Evolutionary conservation across 805 yeast species (phyloP).

Genomic region (Cyberlindnera japonica): DNA sequence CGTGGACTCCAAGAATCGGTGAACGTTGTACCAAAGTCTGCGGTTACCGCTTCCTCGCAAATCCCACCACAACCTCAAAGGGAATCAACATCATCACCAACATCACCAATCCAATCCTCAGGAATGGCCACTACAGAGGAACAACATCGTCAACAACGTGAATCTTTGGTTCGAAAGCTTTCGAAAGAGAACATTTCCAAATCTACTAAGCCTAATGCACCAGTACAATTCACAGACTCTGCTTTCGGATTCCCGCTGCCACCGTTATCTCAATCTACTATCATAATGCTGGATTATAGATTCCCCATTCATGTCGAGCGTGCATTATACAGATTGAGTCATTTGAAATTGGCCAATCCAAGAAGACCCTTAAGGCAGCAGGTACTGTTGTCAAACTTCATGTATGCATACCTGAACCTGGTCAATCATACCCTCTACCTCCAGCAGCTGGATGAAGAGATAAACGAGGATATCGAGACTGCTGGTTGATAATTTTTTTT

Average conservation of each 20-base stretch:
- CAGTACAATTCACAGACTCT: constrained; percentile 63
- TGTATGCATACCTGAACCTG: constrained; percentile 93
- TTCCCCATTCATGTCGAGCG: constrained; percentile 95
- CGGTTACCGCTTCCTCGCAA: not conserved
- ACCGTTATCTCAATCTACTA: constrained; percentile 70
- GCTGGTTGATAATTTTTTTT: not conserved
- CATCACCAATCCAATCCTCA: constrained; percentile 1
- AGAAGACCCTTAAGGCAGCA: constrained; percentile 89
- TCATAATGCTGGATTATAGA: constrained; percentile 78
- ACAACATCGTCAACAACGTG: constrained; percentile 22
- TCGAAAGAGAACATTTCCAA: constrained; percentile 34
- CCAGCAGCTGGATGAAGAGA: constrained; percentile 51
- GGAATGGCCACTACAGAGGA: constrained; percentile 10
- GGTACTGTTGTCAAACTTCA: constrained; percentile 88
- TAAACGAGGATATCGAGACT: constrained; percentile 5
- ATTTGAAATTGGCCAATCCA: constrained; percentile 90
- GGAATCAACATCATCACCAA: constrained; percentile 5
- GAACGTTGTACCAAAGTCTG: constrained; percentile 13
- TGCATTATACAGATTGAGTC: constrained; percentile 90
- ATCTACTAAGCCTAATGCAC: constrained; percentile 47
- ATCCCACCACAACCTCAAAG: not conserved
- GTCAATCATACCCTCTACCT: constrained; percentile 86
- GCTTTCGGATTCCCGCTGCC: constrained; percentile 89
- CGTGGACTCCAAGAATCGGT: constrained; percentile 21
- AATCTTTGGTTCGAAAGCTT: constrained; percentile 23